Base-by-base conservation (phyloP, 305 asterid genomes). In the Fraxinus sp. region DNA sequence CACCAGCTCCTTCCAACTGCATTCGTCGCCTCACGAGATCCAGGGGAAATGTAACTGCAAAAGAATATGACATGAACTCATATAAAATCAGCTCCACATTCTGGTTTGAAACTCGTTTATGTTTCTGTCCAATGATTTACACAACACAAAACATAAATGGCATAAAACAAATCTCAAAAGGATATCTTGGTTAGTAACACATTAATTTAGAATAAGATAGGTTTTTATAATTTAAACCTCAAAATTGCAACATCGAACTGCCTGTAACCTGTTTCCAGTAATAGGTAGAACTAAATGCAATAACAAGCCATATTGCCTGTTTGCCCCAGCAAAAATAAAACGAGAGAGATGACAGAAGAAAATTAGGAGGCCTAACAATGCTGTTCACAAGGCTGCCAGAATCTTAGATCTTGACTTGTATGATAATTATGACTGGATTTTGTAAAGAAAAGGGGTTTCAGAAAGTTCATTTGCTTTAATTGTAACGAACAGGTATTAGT, bases 1-100 rank as follows among this genome's bases (percentile, higher is more conserved):
- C 97, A 74, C 94, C 97, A 2, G 95, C 98, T 83, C 97, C 97
- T 91, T 94, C 97, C 91, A 94, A 86, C 86, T 94, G 98, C 94
- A 91, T 93, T 79, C 98, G 83, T 79, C 97, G 86, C 87, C 97
- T 90, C 89, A 92, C 97, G 24, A 90, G 97, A 84, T 94, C 98
- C 86, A 94, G 81, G 36, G 98, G 97, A 86, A 90, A 94, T 74
- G 91, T 93, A 57, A 90, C 97, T 92, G 96, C 90, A 91, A 18
- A 82, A 79, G 49, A 66, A 78, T 16, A 52, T 28, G 78, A 26
- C 33, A 49, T 71, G 49, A 39, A 20, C 78, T 62, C 78, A 57
- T 35, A 82, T 20, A 39, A 41, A 84, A 77, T 9, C 39, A 55
- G 39, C 57, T 57, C 16, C 11, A 0, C 18, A 13, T 8, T 30